These are phyloP conservation scores for Arabidopsis hybrid DNA, from an alignment of 441 rosid genomes.

Conservation along the genomic window DNA sequence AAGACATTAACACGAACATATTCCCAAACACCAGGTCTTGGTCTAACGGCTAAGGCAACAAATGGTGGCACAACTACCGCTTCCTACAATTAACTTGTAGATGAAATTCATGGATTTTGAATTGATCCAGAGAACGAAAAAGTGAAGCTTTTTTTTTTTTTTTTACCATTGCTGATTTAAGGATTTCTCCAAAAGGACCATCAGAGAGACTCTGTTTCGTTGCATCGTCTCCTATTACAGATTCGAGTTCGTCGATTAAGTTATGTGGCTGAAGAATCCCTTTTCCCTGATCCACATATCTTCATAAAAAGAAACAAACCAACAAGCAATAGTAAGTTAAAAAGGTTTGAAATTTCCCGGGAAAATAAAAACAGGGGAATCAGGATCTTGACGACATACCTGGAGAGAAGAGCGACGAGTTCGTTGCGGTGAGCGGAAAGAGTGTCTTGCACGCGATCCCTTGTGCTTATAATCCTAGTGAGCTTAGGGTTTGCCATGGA, in stretches of 20 bases:
- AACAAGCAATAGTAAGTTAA: too few relatives aligned
- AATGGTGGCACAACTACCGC: slow-evolving; percentile 91
- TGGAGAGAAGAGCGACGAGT: slow-evolving; percentile 91
- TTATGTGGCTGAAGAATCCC: slow-evolving; percentile 90
- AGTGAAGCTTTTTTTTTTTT: not conserved
- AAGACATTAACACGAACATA: slow-evolving; percentile 85
- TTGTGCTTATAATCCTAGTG: slow-evolving; percentile 68
- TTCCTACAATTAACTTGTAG: slow-evolving; percentile 54
- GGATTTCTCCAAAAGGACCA: slow-evolving; percentile 81
- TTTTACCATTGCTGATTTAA: slow-evolving; percentile 75
- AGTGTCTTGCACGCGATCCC: slow-evolving; percentile 88
- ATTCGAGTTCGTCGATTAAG: slow-evolving; percentile 84
- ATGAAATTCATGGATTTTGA: not conserved
- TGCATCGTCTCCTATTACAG: slow-evolving; percentile 60
- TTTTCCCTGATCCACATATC: slow-evolving; percentile 95
- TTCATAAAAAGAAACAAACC: slow-evolving; percentile 41
- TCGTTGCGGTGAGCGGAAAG: slow-evolving; percentile 88
- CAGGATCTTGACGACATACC: slow-evolving; percentile 50
- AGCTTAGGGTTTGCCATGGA: slow-evolving; percentile 63
- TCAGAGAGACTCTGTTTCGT: slow-evolving; percentile 52
- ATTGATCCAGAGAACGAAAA: not conserved
- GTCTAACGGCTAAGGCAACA: slow-evolving; percentile 89
- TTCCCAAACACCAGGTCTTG: slow-evolving; percentile 98
- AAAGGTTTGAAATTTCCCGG: not conserved
- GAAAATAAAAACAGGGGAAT: not conserved